These are phyloP conservation scores for Letharia columbiana DNA, from an alignment of 495 filamentous ascomycete genomes.

Conservation along the genomic window DNA sequence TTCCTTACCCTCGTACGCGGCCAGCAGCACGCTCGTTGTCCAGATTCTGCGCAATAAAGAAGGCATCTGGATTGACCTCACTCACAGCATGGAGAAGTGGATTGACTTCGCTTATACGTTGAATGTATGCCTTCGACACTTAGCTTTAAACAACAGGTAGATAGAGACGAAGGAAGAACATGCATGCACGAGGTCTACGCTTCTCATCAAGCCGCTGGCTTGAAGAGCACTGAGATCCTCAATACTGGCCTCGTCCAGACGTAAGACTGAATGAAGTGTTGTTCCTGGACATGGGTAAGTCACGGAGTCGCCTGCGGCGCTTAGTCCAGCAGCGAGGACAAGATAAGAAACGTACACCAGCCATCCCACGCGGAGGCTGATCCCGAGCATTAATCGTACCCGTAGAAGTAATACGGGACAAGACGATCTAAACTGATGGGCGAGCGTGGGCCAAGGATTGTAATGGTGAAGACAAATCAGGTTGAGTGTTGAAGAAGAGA, in stretches of 20 bases:
- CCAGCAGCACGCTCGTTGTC: conserved; percentile 27
- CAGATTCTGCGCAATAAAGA: conserved; percentile 30
- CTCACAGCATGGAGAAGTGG: conserved; percentile 32
- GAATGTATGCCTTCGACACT: conserved; percentile 32
- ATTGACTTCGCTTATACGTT: conserved; percentile 38
- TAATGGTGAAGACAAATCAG: neutral
- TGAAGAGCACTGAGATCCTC: conserved; percentile 16
- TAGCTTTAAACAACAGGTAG: neutral
- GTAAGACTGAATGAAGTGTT: conserved; percentile 3
- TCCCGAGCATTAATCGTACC: conserved; percentile 2
- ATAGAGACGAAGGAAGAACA: conserved; percentile 6
- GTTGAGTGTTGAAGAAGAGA: neutral
- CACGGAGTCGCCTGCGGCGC: conserved; percentile 7
- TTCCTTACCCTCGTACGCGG: conserved; percentile 19
- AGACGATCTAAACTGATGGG: neutral
- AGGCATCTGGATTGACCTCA: conserved; percentile 41
- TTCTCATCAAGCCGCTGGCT: conserved; percentile 17
- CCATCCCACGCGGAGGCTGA: conserved; percentile 11
- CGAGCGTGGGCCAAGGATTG: neutral
- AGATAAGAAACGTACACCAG: conserved; percentile 17
- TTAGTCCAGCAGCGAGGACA: conserved; percentile 8
- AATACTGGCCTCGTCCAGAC: conserved; percentile 18
- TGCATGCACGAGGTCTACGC: conserved; percentile 25
- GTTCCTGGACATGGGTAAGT: conserved; percentile 17
- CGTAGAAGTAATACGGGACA: neutral